Base-by-base conservation (phyloP, 192 early-diverging fungal genomes). In the Dispira parvispora region DNA sequence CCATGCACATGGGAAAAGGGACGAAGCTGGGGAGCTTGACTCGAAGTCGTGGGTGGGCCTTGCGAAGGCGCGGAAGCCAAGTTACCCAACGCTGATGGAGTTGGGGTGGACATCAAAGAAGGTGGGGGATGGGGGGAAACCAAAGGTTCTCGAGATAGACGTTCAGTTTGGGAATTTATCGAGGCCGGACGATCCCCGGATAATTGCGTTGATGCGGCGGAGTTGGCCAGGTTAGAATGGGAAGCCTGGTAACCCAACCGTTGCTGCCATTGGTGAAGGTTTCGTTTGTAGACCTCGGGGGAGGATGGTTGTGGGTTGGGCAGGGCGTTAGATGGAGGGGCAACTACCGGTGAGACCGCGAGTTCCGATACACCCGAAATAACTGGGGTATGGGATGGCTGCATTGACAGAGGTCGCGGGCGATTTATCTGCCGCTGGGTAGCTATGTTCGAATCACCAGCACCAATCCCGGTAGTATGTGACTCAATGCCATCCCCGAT, bases 1-100 rank as follows among this genome's bases (percentile, higher is more conserved):
- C 38, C 38, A 28, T 60, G 32, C 14, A 60, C 26, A 42, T 27
- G 25, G 10, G 57, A 60, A 16, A 60, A 26, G 57, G 57, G 57
- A 5, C 57, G 57, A 18, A 60, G 42, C 32, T 60, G 57, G 27
- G 57, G 57, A 18, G 21, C 57, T 14, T 13, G 13, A 28, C 53
- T 23, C 20, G 53, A 55, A 23, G 47, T 23, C 11, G 20, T 55
- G 21, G 53, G 25, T 3, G 53, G 12, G 21, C 8, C 47, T 20
- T 20, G 21, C 9, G 18, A 16, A 50, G 47, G 21, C 9, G 21
- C 47, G 9, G 47, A 9, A 1, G 47, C 16, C 4, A 16, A 20
- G 9, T 50, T 23, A 9, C 4, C 47, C 16, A 50, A 16, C 21
- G 9, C 46, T 12, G 46, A 18, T 12, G 11, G 18, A 46, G 46